A percentile compares a stretch with the other conserved stretches of the same genome.
Evolutionary conservation across 2,329 filamentous ascomycete genomes (phyloP).

Genomic region (Rhexocercosporidium sp.): DNA sequence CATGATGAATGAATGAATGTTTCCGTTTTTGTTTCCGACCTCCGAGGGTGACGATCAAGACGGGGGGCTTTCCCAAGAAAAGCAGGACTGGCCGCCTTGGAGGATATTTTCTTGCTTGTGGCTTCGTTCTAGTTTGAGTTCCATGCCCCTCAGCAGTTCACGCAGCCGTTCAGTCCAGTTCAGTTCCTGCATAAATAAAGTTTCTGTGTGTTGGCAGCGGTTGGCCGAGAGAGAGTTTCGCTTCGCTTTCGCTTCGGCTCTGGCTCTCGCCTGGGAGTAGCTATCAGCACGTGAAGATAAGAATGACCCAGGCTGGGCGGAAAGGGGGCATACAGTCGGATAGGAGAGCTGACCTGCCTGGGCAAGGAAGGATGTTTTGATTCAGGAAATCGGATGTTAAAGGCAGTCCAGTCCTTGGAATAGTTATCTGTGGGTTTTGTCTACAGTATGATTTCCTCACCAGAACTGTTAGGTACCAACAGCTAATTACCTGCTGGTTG

Average conservation of each 20-base stretch:
- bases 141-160: background rate
- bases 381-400: no score
- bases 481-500: no score
- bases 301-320: background rate
- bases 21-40: background rate
- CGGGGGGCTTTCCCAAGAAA: background rate
- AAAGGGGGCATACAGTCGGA: background rate
- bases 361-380: no score
- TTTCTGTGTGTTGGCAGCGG: slow-evolving; percentile 9
- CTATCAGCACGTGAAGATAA: slow-evolving; percentile 14
- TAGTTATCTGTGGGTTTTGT: background rate
- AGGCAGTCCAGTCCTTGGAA: background rate
- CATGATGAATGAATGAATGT: slow-evolving; percentile 29
- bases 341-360: background rate
- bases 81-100: background rate
- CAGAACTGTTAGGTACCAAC: no score
- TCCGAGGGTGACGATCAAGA: slow-evolving; percentile 1
- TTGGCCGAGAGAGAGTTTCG: slow-evolving; percentile 6
- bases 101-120: background rate
- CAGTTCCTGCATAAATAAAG: slow-evolving; percentile 9
- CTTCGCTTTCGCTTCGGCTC: no score
- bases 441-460: background rate
- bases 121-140: background rate
- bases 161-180: no score
- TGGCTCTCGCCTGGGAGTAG: slow-evolving; percentile 6